Conservation (phyloP, 306 rosid species). For the Urtica urens region DNA sequence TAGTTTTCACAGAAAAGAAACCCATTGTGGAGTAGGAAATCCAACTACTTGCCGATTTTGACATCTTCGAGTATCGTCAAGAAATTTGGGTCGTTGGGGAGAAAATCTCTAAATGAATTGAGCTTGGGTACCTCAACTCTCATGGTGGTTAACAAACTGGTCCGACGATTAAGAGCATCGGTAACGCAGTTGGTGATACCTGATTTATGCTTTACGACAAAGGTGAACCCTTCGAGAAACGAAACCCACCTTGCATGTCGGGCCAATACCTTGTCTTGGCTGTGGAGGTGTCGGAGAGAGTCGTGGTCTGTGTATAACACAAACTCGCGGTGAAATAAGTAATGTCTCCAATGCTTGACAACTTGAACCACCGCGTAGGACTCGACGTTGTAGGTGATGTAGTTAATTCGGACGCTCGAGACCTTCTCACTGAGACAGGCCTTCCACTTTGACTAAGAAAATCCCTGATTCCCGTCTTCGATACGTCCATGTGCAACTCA, state of each 20-base stretch:
- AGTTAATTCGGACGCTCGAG: not conserved
- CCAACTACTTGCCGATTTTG: too few species aligned
- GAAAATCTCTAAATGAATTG: too few species aligned
- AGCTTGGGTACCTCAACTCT: not conserved
- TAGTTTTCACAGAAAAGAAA: too few species aligned
- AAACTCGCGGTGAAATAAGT: not conserved
- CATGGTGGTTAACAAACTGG: not conserved
- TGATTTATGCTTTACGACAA: not conserved
- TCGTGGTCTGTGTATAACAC: not conserved
- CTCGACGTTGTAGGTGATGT: slow-evolving; percentile 1
- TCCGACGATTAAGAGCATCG: not conserved
- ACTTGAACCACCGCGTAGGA: not conserved
- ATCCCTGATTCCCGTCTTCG: not conserved
- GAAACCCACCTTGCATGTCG: too few species aligned
- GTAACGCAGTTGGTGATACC: not conserved
- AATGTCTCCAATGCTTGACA: not conserved
- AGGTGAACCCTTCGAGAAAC: too few species aligned
- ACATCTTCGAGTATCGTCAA: too few species aligned
- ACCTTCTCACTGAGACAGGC: not conserved
- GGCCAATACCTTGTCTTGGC: not conserved
- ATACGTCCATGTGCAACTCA: not conserved
- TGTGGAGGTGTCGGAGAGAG: not conserved
- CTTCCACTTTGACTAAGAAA: not conserved
- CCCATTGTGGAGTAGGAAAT: too few species aligned
- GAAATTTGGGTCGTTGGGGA: too few species aligned